Base-by-base conservation (phyloP, 2,329 filamentous ascomycete species). In the Capronia americana region DNA sequence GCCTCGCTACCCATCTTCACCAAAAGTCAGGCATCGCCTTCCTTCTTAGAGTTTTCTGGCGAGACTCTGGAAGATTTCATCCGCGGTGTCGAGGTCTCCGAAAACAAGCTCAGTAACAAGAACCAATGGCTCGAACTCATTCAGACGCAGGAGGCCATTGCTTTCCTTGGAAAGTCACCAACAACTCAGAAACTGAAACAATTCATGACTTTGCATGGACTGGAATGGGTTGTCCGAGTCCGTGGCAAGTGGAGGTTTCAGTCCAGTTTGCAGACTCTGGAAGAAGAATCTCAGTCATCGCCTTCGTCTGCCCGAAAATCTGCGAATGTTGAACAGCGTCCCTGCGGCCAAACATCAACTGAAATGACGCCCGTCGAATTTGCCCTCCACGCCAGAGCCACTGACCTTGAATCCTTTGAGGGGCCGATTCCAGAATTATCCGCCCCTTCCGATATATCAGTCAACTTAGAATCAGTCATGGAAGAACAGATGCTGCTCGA, bases 151-250 rank as follows among this genome's bases (percentile, higher is more conserved):
- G 44, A 32, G 14, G 4, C 41, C 2, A 14, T 23, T 24, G 26
- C 28, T 5, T 50, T 51, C 32, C 44, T 60, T n/a, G 57, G 57
- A 12, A 20, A 38, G 24, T 60, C 23, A 17, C 57, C 57, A 14
- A 32, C 57, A 11, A 41, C 20, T 17, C 11, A 14, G 17, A 51
- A 4, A 34, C 30, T 60, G 46, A 50, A 51, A 24, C 26, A 34
- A 4, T 60, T 60, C 44, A 60, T 60, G 57, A 12, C 30, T 6
- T 14, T 23, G 28, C 28, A 51, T 38, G 26, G 8, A 30, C 57
- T 60, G 23, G 57, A 60, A 30, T 60, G 57, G 57, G 41, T 51
- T 32, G 57, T 60, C 32, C 57, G 57, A 34, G 44, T 60, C 7
- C 23, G 26, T 10, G 57, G 57, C 26, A 60, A 24, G 10, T 60